Evolutionary conservation across 495 filamentous ascomycete species (phyloP), one percentile per base, ranked within the genome.

Genomic region (Tuber indicum): DNA sequence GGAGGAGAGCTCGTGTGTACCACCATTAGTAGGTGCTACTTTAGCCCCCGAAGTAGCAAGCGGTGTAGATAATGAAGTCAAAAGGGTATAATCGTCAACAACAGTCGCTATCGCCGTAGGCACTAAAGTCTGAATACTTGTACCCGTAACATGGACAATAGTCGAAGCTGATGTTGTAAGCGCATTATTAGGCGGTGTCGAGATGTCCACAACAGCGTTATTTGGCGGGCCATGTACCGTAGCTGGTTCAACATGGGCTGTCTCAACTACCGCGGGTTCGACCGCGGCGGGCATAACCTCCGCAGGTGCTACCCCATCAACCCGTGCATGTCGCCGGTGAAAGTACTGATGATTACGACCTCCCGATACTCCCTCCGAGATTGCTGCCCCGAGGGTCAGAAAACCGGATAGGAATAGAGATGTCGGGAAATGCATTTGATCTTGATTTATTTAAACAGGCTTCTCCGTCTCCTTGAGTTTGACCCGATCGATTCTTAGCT

Each of bases 191-290:
- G 78, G 78, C 2, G 73, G 78, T 1, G 58, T 41, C 17, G 44
- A 58, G n/a, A 77, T 69, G n/a, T 75, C 49, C 36, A 80, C 73
- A n/a, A 75, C 23, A n/a, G 77, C 74, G 36, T 74, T 17, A 41
- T 74, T 46, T 23, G 76, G 78, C 12, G 78, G 77, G 0, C 77
- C 78, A 47, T 79, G 73, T 2, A 80, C 78, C 9, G 71, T 72
- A 52, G 70, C 46, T 39, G 49, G 43, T 21, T 41, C 72, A 41
- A 23, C 42, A 12, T 49, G 9, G 12, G 52, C n/a, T n/a, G 42
- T 23, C 2, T 44, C 76, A 36, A 73, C 74, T 23, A 70, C 41
- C 2, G 70, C 49, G 26, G 75, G 71, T 16, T 62, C 52, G n/a
- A 62, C 26, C 2, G 5, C 16, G 3, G 58, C 14, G 26, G 32